phyloP scores from a whole-genome alignment of 306 rosid species.

The Canavalia gladiata region DNA sequence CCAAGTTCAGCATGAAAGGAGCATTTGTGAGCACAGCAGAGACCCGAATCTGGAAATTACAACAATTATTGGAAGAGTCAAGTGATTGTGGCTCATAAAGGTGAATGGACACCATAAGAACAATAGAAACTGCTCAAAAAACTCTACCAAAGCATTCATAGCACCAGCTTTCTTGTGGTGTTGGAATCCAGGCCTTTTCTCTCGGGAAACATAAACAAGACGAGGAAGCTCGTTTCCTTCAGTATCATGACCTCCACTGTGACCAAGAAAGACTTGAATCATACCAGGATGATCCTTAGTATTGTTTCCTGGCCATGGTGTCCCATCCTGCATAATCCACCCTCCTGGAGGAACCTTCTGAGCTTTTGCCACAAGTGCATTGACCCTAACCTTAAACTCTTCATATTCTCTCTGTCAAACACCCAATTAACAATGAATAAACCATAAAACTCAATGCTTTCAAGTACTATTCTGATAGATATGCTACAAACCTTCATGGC shows the following conservation, averaged over 20 bases:
- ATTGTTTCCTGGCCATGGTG: slow-evolving; percentile 99
- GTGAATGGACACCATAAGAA: slow-evolving; percentile 35
- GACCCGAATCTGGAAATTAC: slow-evolving; percentile 54
- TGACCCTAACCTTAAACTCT: slow-evolving; percentile 90
- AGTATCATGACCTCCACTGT: slow-evolving; percentile 87
- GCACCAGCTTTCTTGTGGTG: slow-evolving; percentile 99
- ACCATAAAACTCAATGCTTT: slow-evolving; percentile 4
- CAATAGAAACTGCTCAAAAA: slow-evolving; percentile 38
- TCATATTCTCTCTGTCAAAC: slow-evolving; percentile 90
- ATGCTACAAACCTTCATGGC: slow-evolving; percentile 83
- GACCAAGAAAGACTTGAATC: slow-evolving; percentile 97
- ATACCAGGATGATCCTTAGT: slow-evolving; percentile 97
- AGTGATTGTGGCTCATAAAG: slow-evolving; percentile 7
- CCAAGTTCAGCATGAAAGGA: slow-evolving; percentile 66
- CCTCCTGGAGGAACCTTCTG: slow-evolving; percentile 87
- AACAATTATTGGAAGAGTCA: slow-evolving; percentile 8
- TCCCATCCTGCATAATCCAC: slow-evolving; percentile 99
- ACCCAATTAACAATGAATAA: slow-evolving; percentile 23
- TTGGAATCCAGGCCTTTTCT: slow-evolving; percentile 91
- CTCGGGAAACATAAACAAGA: slow-evolving; percentile 92
- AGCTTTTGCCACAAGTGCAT: slow-evolving; percentile 96
- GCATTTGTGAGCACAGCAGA: slow-evolving; percentile 66
- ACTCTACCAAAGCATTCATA: slow-evolving; percentile 87
- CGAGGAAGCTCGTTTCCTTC: slow-evolving; percentile 97
- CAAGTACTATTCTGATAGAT: slow-evolving; percentile 19